Conservation (phyloP, 306 rosid species). For the Astragalus membranaceus region DNA sequence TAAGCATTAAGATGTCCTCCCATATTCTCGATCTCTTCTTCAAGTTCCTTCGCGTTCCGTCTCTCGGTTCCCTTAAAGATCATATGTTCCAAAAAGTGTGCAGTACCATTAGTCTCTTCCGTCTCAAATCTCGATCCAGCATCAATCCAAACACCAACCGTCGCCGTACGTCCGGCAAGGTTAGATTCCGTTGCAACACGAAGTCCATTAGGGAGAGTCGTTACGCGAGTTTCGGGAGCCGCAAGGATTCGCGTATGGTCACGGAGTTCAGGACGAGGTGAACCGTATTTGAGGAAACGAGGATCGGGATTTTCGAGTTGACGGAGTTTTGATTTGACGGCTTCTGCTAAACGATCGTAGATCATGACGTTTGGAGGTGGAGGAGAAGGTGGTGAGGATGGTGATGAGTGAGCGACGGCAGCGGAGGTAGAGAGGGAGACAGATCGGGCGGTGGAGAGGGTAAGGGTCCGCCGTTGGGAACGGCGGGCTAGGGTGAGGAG, state of each 20-base stretch:
- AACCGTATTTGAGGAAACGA: conserved; percentile 80
- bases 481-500: conserved; percentile 69
- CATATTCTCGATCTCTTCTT: conserved; percentile 95
- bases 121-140: conserved; percentile 92
- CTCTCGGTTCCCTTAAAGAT: conserved; percentile 90
- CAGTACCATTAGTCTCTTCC: conserved; percentile 86
- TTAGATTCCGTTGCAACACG: conserved; percentile 84
- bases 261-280: conserved; percentile 54
- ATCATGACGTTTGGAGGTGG: conserved; percentile 77
- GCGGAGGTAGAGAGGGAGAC: conserved; percentile 10
- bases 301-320: conserved; percentile 82
- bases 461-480: conserved; percentile 23
- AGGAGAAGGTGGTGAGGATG: conserved; percentile 57
- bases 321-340: conserved; percentile 58
- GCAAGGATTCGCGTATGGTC: conserved; percentile 75
- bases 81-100: conserved; percentile 93
- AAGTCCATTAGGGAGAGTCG: conserved; percentile 79
- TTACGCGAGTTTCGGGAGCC: conserved; percentile 79
- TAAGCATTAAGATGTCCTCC: conserved; percentile 93
- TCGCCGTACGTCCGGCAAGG: conserved; percentile 59
- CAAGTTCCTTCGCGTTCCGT: conserved; percentile 57
- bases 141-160: conserved; percentile 95
- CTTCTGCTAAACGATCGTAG: conserved; percentile 85
- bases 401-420: conserved; percentile 26
- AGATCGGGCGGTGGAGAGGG: conserved; percentile 18